phyloP scores from a whole-genome alignment of 768 basidiomycete genomes.

The Saitozyma sp. region DNA sequence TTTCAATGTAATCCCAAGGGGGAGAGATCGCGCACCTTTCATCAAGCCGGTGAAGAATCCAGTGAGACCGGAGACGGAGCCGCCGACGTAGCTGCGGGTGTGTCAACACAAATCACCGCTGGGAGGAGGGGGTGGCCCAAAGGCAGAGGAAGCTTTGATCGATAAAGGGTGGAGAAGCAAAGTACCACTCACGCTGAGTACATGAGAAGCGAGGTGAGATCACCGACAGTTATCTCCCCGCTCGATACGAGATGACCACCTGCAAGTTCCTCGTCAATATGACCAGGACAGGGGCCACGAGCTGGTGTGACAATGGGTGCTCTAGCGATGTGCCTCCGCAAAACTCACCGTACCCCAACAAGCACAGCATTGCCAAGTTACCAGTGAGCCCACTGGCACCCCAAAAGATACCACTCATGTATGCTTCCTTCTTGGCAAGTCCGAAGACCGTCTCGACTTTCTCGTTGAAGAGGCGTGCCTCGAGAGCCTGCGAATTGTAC shows the following conservation, averaged over 20 bases:
- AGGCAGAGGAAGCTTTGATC: too few relatives aligned
- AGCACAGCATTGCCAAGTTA: conserved; percentile 81
- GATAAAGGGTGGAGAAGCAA: conserved; percentile 1
- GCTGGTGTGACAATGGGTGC: neutral
- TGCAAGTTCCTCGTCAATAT: conserved; percentile 42
- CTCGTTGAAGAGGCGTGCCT: conserved; percentile 72
- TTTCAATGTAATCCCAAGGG: neutral
- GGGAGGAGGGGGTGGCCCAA: too few relatives aligned
- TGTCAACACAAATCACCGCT: too few relatives aligned
- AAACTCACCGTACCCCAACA: conserved; percentile 81
- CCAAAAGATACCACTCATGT: conserved; percentile 89
- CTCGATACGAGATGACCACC: conserved; percentile 87
- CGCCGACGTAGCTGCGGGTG: conserved; percentile 47
- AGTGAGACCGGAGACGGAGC: conserved; percentile 52
- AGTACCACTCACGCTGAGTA: conserved; percentile 68
- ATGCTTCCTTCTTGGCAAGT: conserved; percentile 80
- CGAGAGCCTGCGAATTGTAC: conserved; percentile 60
- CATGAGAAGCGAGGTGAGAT: conserved; percentile 80
- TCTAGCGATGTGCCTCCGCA: too few relatives aligned
- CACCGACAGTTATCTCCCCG: conserved; percentile 86
- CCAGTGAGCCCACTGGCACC: conserved; percentile 79
- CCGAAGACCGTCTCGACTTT: conserved; percentile 63
- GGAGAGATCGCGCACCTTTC: conserved; percentile 59
- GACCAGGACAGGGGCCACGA: neutral
- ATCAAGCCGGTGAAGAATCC: conserved; percentile 74